Conservation (phyloP, 2,329 filamentous ascomycete genomes). For the Paraphaeosphaeria minitans region DNA sequence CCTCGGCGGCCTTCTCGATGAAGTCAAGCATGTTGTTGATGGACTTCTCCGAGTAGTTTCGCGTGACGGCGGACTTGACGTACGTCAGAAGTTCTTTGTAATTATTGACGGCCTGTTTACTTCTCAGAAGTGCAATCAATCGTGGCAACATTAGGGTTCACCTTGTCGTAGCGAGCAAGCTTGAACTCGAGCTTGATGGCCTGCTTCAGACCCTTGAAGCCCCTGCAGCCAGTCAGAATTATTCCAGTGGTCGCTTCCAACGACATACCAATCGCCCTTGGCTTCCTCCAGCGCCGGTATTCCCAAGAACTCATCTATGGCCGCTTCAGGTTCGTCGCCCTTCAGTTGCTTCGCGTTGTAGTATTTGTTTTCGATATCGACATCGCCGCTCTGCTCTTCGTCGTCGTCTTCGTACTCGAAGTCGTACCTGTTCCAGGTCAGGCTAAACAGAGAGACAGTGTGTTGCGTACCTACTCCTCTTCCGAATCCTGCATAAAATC, state of each 20-base stretch:
- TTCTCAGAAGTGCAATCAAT: conserved; percentile 25
- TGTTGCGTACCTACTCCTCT: conserved; percentile 67
- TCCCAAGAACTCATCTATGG: conserved; percentile 89
- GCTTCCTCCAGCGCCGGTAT: conserved; percentile 83
- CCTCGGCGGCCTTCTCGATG: conserved; percentile 86
- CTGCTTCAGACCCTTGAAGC: conserved; percentile 97
- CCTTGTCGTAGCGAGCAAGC: conserved; percentile 84
- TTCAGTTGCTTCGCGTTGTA: conserved; percentile 99
- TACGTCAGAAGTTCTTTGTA: conserved; percentile 96
- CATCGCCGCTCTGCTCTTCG: conserved; percentile 83
- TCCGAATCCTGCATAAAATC: conserved; percentile 95
- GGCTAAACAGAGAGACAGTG: background rate
- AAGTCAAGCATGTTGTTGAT: conserved; percentile 99
- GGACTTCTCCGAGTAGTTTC: conserved; percentile 98
- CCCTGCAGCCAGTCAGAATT: conserved; percentile 53
- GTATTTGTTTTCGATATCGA: conserved; percentile 99
- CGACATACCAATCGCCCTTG: conserved; percentile 83
- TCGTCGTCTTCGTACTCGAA: conserved; percentile 98
- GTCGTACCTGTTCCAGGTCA: conserved; percentile 70
- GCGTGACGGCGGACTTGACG: conserved; percentile 93
- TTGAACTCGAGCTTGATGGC: conserved; percentile 97
- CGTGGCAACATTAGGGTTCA: conserved; percentile 41
- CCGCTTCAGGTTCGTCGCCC: conserved; percentile 80
- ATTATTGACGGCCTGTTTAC: conserved; percentile 78
- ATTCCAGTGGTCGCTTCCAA: conserved; percentile 7